Evolutionary conservation across 108 stramenopile species (phyloP), one percentile per base, ranked within the genome.

Genomic region (Nitzschia putrida): DNA sequence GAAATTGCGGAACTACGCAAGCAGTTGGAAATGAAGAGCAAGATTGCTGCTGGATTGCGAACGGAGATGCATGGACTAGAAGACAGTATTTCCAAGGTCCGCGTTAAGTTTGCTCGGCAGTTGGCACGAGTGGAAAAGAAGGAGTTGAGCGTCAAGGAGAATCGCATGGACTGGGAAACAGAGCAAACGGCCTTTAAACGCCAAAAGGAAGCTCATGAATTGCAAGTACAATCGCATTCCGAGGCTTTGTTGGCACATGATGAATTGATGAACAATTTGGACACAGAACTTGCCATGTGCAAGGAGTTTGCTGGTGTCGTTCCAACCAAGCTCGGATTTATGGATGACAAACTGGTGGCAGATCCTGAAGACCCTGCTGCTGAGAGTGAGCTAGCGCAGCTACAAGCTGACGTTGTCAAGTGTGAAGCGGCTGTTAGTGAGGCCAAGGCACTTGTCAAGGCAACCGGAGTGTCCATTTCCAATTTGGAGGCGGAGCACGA

Each of bases 31-130:
- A 75, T 57, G 3, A 89, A 89, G 57, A 79, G 83, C 54, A 53
- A 59, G 42, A 64, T 80, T 64, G 90, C 87, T 18, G 77, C 86
- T 2, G 58, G 76, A 43, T 73, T 93, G 13, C 75, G 86, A 13
- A 74, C 77, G 10, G 83, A 83, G 64, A 72, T 86, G 64, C 69
- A 82, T n/a, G 83, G 83, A 3, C 77, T 86, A 45, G 82, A 90
- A 43, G 78, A 80, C 25, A 74, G 81, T 8, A 91, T 93, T 53
- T 64, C 77, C 14, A 83, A 73, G 54, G 79, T 93, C 5, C 65
- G 88, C 40, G 78, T 75, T 41, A 91, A 92, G 73, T 95, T 88
- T 77, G 73, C 83, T 20, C 79, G 91, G 11, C 92, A 93, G 66
- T 53, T 91, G 11, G 74, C 59, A 7, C 77, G 90, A 49, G 82